Conservation (phyloP, 108 stramenopile species). For the Pseudonitzschia multistriata region DNA sequence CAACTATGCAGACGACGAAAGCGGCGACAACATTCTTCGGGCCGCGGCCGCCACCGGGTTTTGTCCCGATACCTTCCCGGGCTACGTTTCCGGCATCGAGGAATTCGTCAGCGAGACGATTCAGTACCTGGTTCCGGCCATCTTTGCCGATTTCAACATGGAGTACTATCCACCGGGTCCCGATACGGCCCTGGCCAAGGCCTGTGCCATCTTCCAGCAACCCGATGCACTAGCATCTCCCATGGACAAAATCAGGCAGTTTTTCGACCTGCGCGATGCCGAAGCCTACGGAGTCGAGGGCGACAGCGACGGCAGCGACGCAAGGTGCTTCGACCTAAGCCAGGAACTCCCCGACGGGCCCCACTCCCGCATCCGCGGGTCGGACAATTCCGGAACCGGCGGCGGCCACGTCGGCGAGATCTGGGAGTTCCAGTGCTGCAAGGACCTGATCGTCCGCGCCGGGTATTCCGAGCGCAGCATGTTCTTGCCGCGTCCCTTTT, state of each 20-base stretch:
- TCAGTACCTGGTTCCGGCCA: slow-evolving; percentile 49
- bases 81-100: slow-evolving; percentile 38
- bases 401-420: slow-evolving; percentile 54
- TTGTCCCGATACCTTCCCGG: slow-evolving; percentile 47
- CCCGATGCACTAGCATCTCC: slow-evolving; percentile 10
- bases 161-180: slow-evolving; percentile 69
- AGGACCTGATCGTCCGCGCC: slow-evolving; percentile 15
- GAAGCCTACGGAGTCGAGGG: slow-evolving; percentile 11
- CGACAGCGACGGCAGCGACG: slow-evolving; percentile 1
- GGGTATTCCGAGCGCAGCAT: slow-evolving; percentile 21
- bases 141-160: slow-evolving; percentile 76
- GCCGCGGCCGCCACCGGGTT: slow-evolving; percentile 41
- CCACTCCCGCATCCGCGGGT: slow-evolving; percentile 54
- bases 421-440: slow-evolving; percentile 76
- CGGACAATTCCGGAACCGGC: slow-evolving; percentile 73
- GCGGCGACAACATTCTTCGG: neutral
- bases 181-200: slow-evolving; percentile 41
- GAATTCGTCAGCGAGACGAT: slow-evolving; percentile 44
- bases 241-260: slow-evolving; percentile 23
- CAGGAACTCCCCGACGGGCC: slow-evolving; percentile 58
- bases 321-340: slow-evolving; percentile 62
- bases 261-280: slow-evolving; percentile 19
- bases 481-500: slow-evolving; percentile 23
- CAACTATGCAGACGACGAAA: neutral
- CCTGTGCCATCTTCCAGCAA: slow-evolving; percentile 57